Percentiles rank a stretch among this genome's conserved stretches.
phyloP scores from a whole-genome alignment of 805 yeast species.

The Wickerhamomyces ciferrii region DNA sequence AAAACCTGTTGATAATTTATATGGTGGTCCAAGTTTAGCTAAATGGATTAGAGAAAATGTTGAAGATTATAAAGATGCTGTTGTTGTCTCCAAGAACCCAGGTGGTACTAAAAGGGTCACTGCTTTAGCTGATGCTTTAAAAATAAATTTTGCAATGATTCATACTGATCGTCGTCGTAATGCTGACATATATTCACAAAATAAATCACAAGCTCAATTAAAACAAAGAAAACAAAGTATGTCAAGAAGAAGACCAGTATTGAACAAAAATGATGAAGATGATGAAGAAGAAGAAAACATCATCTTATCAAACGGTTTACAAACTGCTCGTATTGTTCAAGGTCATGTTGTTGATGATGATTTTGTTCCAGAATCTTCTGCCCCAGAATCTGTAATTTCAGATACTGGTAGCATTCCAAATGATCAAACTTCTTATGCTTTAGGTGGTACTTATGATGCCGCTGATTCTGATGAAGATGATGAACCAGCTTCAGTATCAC shows the following conservation, averaged over 20 bases:
- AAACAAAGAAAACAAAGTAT: constrained; percentile 43
- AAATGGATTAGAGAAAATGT: constrained; percentile 93
- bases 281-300: constrained; percentile 61
- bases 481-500: constrained; percentile 38
- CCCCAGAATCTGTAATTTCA: constrained; percentile 25
- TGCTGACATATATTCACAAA: constrained; percentile 50
- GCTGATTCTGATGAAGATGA: constrained; percentile 85
- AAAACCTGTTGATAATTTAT: constrained; percentile 93
- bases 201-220: constrained; percentile 28
- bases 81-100: constrained; percentile 97
- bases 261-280: constrained; percentile 36
- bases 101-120: constrained; percentile 99
- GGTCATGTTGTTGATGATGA: constrained; percentile 97
- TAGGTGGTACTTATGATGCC: constrained; percentile 80
- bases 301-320: constrained; percentile 73
- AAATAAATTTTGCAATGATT: constrained; percentile 97
- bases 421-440: constrained; percentile 43
- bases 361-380: constrained; percentile 35
- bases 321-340: constrained; percentile 91
- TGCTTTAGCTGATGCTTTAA: constrained; percentile 92
- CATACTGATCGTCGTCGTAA: constrained; percentile 96
- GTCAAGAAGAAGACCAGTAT: constrained; percentile 38
- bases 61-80: constrained; percentile 80
- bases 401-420: constrained; percentile 19
- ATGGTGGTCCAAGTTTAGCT: constrained; percentile 95